A percentile compares a stretch with the other conserved stretches of the same genome.
Evolutionary conservation across 441 rosid species (phyloP).

Genomic region (Aleurites moluccanus): DNA sequence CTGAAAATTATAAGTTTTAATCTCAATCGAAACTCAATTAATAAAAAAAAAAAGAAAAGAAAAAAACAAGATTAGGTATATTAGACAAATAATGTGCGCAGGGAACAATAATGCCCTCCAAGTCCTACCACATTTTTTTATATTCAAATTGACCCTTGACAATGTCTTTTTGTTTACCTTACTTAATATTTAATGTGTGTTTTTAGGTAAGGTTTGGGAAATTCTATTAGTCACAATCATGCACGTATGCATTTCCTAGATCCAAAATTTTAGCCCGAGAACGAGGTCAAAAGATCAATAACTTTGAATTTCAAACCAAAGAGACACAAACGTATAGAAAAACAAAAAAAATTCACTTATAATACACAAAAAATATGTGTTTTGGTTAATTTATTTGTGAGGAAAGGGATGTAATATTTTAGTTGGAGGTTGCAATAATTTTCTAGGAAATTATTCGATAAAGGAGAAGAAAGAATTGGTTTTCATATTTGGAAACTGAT

Average conservation of each 20-base stretch:
- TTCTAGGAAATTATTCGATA: neutral
- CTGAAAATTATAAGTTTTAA: no score
- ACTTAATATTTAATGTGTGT: neutral
- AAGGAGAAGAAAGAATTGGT: neutral
- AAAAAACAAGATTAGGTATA: neutral
- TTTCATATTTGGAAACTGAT: neutral
- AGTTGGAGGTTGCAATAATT: neutral
- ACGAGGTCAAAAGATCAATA: constrained; percentile 8
- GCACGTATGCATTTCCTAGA: constrained; percentile 19
- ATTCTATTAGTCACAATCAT: neutral
- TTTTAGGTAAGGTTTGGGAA: neutral
- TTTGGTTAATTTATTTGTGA: no score
- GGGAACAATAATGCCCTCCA: neutral
- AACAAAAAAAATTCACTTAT: no score
- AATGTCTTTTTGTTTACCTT: neutral
- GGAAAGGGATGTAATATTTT: neutral
- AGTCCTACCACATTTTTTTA: neutral
- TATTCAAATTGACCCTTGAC: neutral
- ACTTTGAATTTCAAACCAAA: constrained; percentile 5
- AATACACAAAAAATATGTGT: no score
- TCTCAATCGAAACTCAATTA: no score
- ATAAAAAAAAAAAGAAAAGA: no score
- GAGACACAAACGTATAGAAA: neutral
- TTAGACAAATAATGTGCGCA: neutral
- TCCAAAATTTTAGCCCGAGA: constrained; percentile 18